Evolutionary conservation across 306 rosid genomes (phyloP).

Genomic region (Trichosanthes cucumerina): DNA sequence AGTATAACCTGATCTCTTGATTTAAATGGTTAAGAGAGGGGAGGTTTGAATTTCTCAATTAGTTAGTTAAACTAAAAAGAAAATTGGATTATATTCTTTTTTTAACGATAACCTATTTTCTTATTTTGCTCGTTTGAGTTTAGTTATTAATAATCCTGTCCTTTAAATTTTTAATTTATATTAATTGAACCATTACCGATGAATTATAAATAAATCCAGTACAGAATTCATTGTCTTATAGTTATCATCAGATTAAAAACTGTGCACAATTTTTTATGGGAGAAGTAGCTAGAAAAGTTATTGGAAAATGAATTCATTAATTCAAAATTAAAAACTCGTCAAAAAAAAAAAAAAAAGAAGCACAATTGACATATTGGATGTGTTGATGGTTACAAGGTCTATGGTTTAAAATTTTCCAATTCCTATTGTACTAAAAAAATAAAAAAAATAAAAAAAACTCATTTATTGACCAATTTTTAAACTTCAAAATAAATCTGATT

Average conservation of each 20-base stretch:
- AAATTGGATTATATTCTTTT: too few species aligned
- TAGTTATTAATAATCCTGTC: not conserved
- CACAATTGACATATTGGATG: too few species aligned
- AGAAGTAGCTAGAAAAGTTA: not conserved
- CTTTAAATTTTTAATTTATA: not conserved
- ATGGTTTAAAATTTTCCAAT: too few species aligned
- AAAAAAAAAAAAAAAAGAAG: too few species aligned
- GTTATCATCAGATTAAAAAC: not conserved
- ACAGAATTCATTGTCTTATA: not conserved
- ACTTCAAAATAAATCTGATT: not conserved
- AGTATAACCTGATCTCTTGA: too few species aligned
- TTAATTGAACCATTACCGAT: not conserved
- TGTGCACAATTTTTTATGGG: not conserved
- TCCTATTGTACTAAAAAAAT: too few species aligned
- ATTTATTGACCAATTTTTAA: not conserved
- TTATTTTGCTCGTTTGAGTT: not conserved
- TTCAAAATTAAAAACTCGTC: not conserved
- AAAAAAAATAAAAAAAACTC: too few species aligned
- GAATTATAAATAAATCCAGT: not conserved
- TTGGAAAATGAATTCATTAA: not conserved
- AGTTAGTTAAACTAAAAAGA: too few species aligned
- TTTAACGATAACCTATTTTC: not conserved
- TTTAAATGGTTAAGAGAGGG: too few species aligned
- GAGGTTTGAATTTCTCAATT: too few species aligned
- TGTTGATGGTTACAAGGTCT: too few species aligned